Conservation (phyloP, 1,284 basidiomycete species). For the Boletus nobilissimus region DNA sequence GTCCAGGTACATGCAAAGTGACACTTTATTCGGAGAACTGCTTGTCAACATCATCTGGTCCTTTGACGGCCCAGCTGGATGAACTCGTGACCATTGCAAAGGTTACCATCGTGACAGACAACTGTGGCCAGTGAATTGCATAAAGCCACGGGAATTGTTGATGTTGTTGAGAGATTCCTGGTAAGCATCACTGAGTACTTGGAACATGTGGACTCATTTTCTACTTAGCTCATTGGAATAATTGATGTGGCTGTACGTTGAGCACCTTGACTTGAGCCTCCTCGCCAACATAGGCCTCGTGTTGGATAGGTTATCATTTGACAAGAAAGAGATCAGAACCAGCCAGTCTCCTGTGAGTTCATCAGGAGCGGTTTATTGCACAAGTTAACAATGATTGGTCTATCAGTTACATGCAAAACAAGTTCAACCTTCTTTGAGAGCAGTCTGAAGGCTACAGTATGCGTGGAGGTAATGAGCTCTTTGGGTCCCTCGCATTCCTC, state of each 20-base stretch:
- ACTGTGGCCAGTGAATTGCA: conserved; percentile 24
- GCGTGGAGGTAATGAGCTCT: conserved; percentile 84
- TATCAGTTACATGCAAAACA: conserved; percentile 94
- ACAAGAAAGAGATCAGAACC: conserved; percentile 80
- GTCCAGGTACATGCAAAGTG: conserved; percentile 51
- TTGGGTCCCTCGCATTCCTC: conserved; percentile 78
- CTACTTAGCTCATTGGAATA: conserved; percentile 51
- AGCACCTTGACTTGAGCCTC: conserved; percentile 74
- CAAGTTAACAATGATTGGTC: conserved; percentile 28
- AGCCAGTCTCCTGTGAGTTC: conserved; percentile 81
- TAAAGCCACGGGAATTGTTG: conserved; percentile 55
- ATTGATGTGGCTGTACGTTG: conserved; percentile 69
- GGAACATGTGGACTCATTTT: conserved; percentile 15
- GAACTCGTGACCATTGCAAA: conserved; percentile 70
- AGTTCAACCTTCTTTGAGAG: conserved; percentile 97
- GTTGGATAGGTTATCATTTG: conserved; percentile 66
- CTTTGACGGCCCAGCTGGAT: conserved; percentile 76
- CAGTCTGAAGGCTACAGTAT: conserved; percentile 98
- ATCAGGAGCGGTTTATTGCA: not conserved
- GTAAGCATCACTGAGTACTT: conserved; percentile 55
- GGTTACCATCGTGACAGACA: conserved; percentile 30
- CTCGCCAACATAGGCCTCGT: conserved; percentile 72
- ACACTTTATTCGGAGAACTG: conserved; percentile 66
- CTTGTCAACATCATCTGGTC: conserved; percentile 84
- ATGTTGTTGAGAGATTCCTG: conserved; percentile 69